Evolutionary conservation across 2,329 filamentous ascomycete genomes (phyloP).

Genomic region (Aspergillus chevalieri): DNA sequence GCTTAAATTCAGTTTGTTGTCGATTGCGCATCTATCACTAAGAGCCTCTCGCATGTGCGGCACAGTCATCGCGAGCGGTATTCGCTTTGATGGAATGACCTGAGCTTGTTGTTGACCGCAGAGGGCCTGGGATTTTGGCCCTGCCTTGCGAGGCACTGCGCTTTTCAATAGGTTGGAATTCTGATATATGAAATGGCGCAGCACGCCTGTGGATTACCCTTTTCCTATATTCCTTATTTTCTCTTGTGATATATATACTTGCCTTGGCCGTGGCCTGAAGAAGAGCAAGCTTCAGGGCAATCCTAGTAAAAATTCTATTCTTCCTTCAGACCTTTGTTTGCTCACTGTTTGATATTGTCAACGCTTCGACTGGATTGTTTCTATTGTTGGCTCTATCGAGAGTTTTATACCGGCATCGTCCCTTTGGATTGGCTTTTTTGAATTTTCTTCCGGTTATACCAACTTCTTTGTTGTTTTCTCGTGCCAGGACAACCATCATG

Average conservation of each 20-base stretch:
- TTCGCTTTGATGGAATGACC: conserved; percentile 19
- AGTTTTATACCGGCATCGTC: conserved; percentile 19
- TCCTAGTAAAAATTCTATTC: neutral
- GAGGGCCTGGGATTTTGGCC: conserved; percentile 19
- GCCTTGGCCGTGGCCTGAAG: neutral
- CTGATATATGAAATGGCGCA: conserved; percentile 18
- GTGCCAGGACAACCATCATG: conserved; percentile 19
- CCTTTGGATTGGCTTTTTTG: neutral
- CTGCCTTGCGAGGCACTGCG: conserved; percentile 31
- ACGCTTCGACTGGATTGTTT: neutral
- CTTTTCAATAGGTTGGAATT: conserved; percentile 19
- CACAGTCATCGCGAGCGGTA: conserved; percentile 26
- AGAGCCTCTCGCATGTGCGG: conserved; percentile 19
- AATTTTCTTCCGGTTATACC: neutral
- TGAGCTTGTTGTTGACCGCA: conserved; percentile 30
- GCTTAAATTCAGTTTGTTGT: conserved; percentile 34
- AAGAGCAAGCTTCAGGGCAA: neutral
- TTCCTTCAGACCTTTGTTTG: neutral
- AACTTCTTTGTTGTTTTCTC: neutral
- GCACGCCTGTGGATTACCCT: neutral
- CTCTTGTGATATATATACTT: neutral
- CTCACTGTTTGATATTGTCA: neutral
- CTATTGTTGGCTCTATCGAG: conserved; percentile 11
- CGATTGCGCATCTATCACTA: conserved; percentile 22
- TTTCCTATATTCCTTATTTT: conserved; percentile 10